A percentile compares a stretch with the other conserved stretches of the same genome.
These are phyloP conservation scores for Lablab purpureus DNA, from an alignment of 306 rosid species.

Conservation along the genomic window DNA sequence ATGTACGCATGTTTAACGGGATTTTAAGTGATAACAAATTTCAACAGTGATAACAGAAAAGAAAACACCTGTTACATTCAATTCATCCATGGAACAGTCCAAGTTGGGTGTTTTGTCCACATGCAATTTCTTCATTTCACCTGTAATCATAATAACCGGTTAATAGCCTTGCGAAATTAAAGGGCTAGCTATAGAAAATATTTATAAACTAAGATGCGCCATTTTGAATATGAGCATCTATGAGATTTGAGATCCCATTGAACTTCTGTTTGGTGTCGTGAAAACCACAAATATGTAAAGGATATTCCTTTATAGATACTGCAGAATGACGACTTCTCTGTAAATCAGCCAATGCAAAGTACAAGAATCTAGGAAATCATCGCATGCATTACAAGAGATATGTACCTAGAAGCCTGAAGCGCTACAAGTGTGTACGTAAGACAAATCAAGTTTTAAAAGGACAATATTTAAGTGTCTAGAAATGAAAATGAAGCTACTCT, in stretches of 20 bases:
- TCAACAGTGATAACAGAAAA: constrained; percentile 19
- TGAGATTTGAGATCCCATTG: constrained; percentile 16
- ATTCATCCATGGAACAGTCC: constrained; percentile 30
- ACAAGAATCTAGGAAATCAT: constrained; percentile 31
- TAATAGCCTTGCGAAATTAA: constrained; percentile 17
- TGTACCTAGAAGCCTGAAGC: background rate
- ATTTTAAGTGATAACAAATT: constrained; percentile 7
- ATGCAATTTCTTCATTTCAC: constrained; percentile 42
- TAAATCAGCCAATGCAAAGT: constrained; percentile 37
- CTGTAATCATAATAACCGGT: constrained; percentile 47
- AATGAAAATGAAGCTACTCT: constrained; percentile 34
- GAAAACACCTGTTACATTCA: constrained; percentile 36
- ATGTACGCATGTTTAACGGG: background rate
- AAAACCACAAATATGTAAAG: constrained; percentile 32
- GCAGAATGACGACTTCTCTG: constrained; percentile 46
- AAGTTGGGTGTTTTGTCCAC: constrained; percentile 38
- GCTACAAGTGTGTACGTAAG: background rate
- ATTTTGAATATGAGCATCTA: constrained; percentile 6
- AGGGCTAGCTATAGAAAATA: constrained; percentile 2
- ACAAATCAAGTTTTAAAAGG: background rate
- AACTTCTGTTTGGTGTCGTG: constrained; percentile 22
- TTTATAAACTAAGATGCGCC: constrained; percentile 23
- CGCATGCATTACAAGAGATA: constrained; percentile 15
- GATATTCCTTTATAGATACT: constrained; percentile 16
- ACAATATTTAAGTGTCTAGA: background rate